Conservation (phyloP, 2,329 filamentous ascomycete genomes). For the Metarhizium album region DNA sequence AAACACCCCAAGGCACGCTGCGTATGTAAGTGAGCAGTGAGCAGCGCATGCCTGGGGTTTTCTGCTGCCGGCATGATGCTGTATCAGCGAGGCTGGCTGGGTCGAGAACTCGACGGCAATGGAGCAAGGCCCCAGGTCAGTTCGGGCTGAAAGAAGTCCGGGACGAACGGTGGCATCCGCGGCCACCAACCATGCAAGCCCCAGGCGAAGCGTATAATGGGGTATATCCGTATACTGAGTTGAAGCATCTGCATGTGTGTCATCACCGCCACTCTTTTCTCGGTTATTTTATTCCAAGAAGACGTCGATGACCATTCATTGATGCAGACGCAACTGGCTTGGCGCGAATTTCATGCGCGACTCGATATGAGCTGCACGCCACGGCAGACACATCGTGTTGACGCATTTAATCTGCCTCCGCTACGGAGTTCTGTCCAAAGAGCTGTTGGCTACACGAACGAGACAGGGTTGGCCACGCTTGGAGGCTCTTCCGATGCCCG, state of each 20-base stretch:
- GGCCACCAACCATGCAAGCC: not conserved
- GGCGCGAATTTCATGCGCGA: slow-evolving; percentile 1
- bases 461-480: slow-evolving; percentile 5
- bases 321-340: slow-evolving; percentile 2
- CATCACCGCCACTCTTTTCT: slow-evolving; percentile 7
- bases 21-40: no score
- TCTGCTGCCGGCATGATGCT: no score
- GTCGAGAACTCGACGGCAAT: not conserved
- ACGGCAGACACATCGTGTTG: slow-evolving; percentile 4
- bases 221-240: not conserved
- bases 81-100: not conserved
- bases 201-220: not conserved
- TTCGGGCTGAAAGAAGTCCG: not conserved
- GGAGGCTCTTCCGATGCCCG: slow-evolving; percentile 3
- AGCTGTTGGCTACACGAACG: slow-evolving; percentile 3
- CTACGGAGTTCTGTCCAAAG: slow-evolving; percentile 1
- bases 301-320: slow-evolving; percentile 1
- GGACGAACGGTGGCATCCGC: not conserved
- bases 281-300: slow-evolving; percentile 3
- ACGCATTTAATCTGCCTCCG: not conserved
- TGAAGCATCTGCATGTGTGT: not conserved
- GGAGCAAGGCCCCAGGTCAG: not conserved
- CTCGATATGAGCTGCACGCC: not conserved
- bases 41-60: no score
- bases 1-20: no score